Evolutionary conservation across 352 stramenopile species (phyloP), one percentile per base, ranked within the genome.

Genomic region (Phytophthora syringae): DNA sequence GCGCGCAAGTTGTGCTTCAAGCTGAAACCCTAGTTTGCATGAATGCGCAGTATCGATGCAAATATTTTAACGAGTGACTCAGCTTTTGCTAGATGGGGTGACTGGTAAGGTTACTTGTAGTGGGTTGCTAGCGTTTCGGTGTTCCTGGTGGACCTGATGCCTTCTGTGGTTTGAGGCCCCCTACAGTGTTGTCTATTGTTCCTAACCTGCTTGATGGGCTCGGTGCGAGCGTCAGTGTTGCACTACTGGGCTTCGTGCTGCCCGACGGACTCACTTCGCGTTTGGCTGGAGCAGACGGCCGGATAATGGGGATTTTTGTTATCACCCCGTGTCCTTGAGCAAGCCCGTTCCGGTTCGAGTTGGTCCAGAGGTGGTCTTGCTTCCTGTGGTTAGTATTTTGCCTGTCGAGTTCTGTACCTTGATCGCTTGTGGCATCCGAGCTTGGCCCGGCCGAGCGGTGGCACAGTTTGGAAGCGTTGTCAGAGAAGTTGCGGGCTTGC

Each of bases 271-370:
- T 92, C 51, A 69, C 81, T 61, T 92, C 83, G 32, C 83, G 75
- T 57, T 92, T 92, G 21, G 80, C 77, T 24, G 80, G 83, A n/a
- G 83, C 83, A 0, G 80, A 81, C 25, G 83, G 83, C 15, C 80
- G 72, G 25, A 90, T 92, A 62, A 89, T 92, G 13, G 83, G 83
- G 63, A 92, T 92, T 55, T 92, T 92, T 16, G 83, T 92, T 60
- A 90, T 77, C 6, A 50, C 40, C 11, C 65, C 69, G 65, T 32
- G 24, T 92, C 81, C n/a, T 89, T 90, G 1, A 73, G 63, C 6
- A 81, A 36, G 7, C 74, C 73, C 3, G 77, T 70, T 18, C 61
- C 76, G 20, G 52, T 77, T 25, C 82, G 66, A 10, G 67, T 74
- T 11, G 77, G 72, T 7, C 72, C 76, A 2, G 48, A 64, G 1